These are phyloP conservation scores for Panus rudis DNA, from an alignment of 768 basidiomycete species.

Conservation along the genomic window DNA sequence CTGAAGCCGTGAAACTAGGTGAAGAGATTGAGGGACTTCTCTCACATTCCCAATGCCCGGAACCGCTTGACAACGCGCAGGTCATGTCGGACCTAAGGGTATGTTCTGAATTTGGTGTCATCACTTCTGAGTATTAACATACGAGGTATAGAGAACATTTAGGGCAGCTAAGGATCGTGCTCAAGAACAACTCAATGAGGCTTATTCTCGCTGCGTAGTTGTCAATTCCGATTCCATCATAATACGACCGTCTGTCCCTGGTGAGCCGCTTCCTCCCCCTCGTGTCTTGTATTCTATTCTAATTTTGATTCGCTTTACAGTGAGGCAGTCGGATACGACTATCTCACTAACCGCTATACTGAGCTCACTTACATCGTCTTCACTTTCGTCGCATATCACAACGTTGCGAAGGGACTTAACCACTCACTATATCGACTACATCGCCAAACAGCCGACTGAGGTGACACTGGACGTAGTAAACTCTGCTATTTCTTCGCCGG, in stretches of 20 bases:
- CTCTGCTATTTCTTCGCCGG: slow-evolving; percentile 25
- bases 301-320: slow-evolving; percentile 26
- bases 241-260: slow-evolving; percentile 45
- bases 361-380: slow-evolving; percentile 47
- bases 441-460: slow-evolving; percentile 47
- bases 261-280: slow-evolving; percentile 19
- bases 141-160: slow-evolving; percentile 46
- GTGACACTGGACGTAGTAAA: slow-evolving; percentile 27
- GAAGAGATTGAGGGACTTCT: slow-evolving; percentile 38
- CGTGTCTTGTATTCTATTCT: slow-evolving; percentile 2
- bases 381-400: slow-evolving; percentile 49
- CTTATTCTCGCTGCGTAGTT: slow-evolving; percentile 52
- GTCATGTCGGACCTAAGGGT: slow-evolving; percentile 57
- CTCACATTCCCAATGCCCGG: too few relatives aligned
- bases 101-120: slow-evolving; percentile 15
- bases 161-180: slow-evolving; percentile 48
- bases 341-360: slow-evolving; percentile 50
- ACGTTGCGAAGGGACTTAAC: slow-evolving; percentile 62
- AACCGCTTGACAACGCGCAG: slow-evolving; percentile 42
- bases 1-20: slow-evolving; percentile 50
- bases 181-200: slow-evolving; percentile 68
- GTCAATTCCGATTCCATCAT: slow-evolving; percentile 43
- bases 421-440: slow-evolving; percentile 48
- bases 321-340: slow-evolving; percentile 45
- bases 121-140: neutral